Evolutionary conservation across 2,329 filamentous ascomycete genomes (phyloP).

Genomic region (Fusarium sambucinum): DNA sequence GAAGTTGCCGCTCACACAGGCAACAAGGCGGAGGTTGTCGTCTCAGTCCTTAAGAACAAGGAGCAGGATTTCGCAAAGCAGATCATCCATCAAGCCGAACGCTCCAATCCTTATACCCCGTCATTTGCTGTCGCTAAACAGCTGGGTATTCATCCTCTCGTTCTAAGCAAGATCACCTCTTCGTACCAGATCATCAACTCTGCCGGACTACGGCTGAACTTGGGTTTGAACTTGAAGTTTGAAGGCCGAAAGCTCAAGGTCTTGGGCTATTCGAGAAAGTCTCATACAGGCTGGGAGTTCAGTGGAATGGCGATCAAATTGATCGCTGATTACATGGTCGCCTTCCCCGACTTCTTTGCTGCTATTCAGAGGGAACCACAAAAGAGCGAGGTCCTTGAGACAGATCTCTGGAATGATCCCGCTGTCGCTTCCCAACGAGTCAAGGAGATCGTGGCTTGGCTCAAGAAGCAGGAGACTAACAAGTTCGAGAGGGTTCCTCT

Average conservation of each 20-base stretch:
- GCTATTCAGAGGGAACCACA: slow-evolving; percentile 88
- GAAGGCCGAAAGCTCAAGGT: slow-evolving; percentile 96
- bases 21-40: slow-evolving; percentile 81
- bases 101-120: slow-evolving; percentile 80
- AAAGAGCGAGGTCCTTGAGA: slow-evolving; percentile 84
- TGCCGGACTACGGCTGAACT: slow-evolving; percentile 85
- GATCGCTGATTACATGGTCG: slow-evolving; percentile 88
- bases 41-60: slow-evolving; percentile 77
- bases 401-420: slow-evolving; percentile 83
- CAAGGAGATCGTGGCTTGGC: slow-evolving; percentile 93
- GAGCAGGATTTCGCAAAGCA: slow-evolving; percentile 85
- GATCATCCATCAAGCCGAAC: slow-evolving; percentile 78
- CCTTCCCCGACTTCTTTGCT: slow-evolving; percentile 95
- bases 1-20: slow-evolving; percentile 80
- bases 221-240: slow-evolving; percentile 96
- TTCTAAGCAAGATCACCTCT: slow-evolving; percentile 95
- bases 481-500: slow-evolving; percentile 95
- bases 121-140: slow-evolving; percentile 90
- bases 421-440: slow-evolving; percentile 81
- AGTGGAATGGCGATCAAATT: slow-evolving; percentile 85
- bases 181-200: slow-evolving; percentile 86
- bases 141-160: slow-evolving; percentile 84
- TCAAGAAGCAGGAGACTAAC: slow-evolving; percentile 91
- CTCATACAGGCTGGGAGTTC: slow-evolving; percentile 92
- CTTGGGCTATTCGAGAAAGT: slow-evolving; percentile 91